phyloP scores from a whole-genome alignment of 208 protist species.

The Porcisia deanei region DNA sequence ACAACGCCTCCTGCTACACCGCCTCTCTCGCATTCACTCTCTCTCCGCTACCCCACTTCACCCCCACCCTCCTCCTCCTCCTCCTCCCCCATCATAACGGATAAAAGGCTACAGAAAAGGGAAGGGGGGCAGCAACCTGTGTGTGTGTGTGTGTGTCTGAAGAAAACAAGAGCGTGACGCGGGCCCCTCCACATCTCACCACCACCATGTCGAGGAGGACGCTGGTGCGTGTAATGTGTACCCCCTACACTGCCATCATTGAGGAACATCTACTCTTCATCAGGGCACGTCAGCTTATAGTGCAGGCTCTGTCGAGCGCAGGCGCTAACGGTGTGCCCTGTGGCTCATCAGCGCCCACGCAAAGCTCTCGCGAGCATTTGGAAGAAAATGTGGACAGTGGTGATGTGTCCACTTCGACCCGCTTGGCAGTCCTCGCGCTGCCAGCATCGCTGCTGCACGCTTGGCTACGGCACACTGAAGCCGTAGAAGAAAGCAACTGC shows the following conservation, averaged over 20 bases:
- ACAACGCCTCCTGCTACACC: background rate
- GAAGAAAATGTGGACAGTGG: background rate
- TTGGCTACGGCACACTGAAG: slow-evolving; percentile 17
- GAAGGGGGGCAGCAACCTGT: background rate
- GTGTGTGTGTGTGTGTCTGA: background rate
- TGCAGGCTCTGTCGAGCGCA: background rate
- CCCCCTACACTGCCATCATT: slow-evolving; percentile 10
- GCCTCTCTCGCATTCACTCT: background rate
- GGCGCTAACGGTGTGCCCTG: background rate
- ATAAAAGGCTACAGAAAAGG: background rate
- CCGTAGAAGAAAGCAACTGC: background rate
- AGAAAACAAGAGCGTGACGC: too few relatives aligned
- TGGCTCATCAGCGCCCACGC: background rate
- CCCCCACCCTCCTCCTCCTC: too few relatives aligned
- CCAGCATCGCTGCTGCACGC: slow-evolving; percentile 5
- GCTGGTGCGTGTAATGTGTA: slow-evolving; percentile 19
- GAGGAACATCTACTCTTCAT: slow-evolving; percentile 19
- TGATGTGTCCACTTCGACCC: background rate
- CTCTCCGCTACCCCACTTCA: background rate
- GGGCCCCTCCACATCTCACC: background rate
- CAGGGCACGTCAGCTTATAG: slow-evolving; percentile 18
- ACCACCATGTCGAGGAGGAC: background rate
- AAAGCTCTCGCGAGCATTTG: background rate
- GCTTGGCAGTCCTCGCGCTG: slow-evolving; percentile 9
- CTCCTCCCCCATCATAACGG: background rate